phyloP scores from a whole-genome alignment of 2,329 filamentous ascomycete genomes.

The Xylariaceae sp. region DNA sequence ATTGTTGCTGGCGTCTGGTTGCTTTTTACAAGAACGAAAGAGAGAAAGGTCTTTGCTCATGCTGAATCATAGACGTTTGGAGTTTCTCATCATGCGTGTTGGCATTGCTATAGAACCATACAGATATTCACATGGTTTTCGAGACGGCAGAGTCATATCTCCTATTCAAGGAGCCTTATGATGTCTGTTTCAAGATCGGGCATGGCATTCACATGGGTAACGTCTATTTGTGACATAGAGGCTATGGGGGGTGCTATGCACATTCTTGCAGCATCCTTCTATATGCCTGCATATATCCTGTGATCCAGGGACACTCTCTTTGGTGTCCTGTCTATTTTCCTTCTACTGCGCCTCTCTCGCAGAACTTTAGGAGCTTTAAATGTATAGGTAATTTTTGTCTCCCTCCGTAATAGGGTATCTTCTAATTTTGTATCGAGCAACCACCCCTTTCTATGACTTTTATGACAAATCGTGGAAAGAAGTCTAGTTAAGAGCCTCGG shows the following conservation, averaged over 20 bases:
- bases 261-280: background rate
- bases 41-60: conserved; percentile 2
- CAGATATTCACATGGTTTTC: background rate
- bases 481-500: conserved; percentile 27
- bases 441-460: background rate
- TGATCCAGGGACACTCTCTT: background rate
- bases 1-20: conserved; percentile 16
- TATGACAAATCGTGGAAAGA: background rate
- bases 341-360: background rate
- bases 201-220: background rate
- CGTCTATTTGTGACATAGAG: background rate
- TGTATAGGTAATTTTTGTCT: background rate
- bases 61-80: background rate
- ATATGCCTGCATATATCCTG: background rate
- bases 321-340: background rate
- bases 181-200: background rate
- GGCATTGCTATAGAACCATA: background rate
- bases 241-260: background rate
- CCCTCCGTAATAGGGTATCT: background rate
- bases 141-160: background rate
- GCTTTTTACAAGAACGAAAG: background rate
- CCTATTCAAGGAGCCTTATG: background rate
- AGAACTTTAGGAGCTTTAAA: background rate
- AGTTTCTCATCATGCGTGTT: background rate
- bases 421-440: background rate